phyloP scores from a whole-genome alignment of 805 yeast species.

The Myxozyma kluyveri region DNA sequence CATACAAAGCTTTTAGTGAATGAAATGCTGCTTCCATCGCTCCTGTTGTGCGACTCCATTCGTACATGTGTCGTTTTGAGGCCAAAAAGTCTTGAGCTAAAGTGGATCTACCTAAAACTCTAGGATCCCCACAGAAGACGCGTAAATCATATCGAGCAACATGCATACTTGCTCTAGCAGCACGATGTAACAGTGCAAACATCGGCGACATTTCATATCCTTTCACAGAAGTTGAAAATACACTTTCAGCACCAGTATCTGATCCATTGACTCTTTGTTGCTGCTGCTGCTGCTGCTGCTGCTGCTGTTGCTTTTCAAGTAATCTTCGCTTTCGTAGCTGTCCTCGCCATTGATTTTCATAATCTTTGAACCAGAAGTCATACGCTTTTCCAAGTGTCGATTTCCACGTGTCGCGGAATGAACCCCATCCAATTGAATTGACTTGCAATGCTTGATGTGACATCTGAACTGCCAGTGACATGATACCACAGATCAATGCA shows the following conservation, averaged over 20 bases:
- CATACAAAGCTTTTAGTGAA: slow-evolving; percentile 40
- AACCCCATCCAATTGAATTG: slow-evolving; percentile 45
- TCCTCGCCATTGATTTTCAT: slow-evolving; percentile 4
- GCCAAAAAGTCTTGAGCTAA: slow-evolving; percentile 49
- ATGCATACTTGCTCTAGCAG: slow-evolving; percentile 42
- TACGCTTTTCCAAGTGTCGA: slow-evolving; percentile 65
- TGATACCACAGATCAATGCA: slow-evolving; percentile 61
- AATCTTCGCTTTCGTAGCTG: too few species aligned
- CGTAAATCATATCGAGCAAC: slow-evolving; percentile 75
- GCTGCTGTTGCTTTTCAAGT: too few species aligned
- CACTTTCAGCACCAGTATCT: neutral
- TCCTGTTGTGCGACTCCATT: slow-evolving; percentile 49
- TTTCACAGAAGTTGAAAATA: neutral
- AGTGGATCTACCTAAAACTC: slow-evolving; percentile 68
- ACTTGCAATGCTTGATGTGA: slow-evolving; percentile 68
- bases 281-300: neutral
- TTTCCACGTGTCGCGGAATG: slow-evolving; percentile 57
- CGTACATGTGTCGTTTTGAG: slow-evolving; percentile 49
- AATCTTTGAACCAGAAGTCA: slow-evolving; percentile 58
- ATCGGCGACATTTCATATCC: slow-evolving; percentile 11
- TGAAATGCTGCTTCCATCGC: slow-evolving; percentile 53
- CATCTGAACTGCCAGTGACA: slow-evolving; percentile 66
- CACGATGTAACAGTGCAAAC: slow-evolving; percentile 7
- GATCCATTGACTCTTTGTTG: neutral
- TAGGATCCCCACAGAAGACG: slow-evolving; percentile 76